phyloP scores from a whole-genome alignment of 192 early-diverging fungal genomes.

The Gaertneriomyces semiglobifer region DNA sequence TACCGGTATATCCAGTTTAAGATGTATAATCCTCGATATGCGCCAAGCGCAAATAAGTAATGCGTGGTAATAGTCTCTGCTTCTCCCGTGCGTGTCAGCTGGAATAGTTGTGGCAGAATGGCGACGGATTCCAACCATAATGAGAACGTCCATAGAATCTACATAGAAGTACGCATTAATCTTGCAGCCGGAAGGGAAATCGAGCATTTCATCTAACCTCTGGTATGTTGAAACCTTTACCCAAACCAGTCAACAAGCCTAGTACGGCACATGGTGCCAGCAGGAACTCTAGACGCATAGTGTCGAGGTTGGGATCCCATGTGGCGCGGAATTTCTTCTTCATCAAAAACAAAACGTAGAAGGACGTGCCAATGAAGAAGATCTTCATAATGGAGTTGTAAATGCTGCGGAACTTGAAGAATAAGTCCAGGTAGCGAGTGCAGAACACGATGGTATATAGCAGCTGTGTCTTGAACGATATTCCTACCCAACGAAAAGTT shows the following conservation, averaged over 20 bases:
- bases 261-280: constrained; percentile 66
- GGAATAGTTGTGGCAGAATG: constrained; percentile 97
- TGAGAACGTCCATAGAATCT: constrained; percentile 96
- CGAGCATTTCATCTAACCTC: constrained; percentile 54
- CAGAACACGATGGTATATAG: constrained; percentile 88
- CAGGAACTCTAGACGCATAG: constrained; percentile 86
- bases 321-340: constrained; percentile 77
- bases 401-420: constrained; percentile 66
- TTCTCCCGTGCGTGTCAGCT: constrained; percentile 94
- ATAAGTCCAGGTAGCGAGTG: constrained; percentile 93
- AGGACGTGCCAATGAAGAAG: constrained; percentile 83
- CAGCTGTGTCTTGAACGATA: constrained; percentile 96
- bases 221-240: constrained; percentile 51
- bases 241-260: constrained; percentile 71
- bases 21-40: constrained; percentile 82
- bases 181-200: background rate
- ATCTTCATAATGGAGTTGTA: constrained; percentile 97
- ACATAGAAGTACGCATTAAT: constrained; percentile 19
- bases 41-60: constrained; percentile 96
- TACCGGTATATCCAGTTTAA: constrained; percentile 85
- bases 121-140: constrained; percentile 95
- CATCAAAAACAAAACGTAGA: constrained; percentile 93
- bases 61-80: constrained; percentile 99
- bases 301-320: constrained; percentile 89
- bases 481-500: constrained; percentile 56